These are phyloP conservation scores for Oropetium thomaeum DNA, from an alignment of 176 grass and related monocot genomes.

Conservation along the genomic window DNA sequence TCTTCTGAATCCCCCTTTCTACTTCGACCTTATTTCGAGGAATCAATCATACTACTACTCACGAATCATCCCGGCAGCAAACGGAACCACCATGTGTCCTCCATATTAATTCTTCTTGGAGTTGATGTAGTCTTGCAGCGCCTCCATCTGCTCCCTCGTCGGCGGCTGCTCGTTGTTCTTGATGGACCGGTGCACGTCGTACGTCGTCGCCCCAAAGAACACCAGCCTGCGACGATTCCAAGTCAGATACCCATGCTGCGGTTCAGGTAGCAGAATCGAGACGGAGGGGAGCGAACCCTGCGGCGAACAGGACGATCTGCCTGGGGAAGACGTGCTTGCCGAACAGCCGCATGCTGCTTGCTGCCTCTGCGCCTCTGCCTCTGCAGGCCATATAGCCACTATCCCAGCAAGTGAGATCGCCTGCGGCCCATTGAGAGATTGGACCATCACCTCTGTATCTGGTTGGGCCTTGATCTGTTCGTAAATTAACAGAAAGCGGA, in stretches of 20 bases:
- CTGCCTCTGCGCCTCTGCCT: background rate
- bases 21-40: background rate
- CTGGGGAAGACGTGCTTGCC: conserved; percentile 65
- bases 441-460: no score
- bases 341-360: conserved; percentile 43
- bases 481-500: background rate
- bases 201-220: conserved; percentile 75
- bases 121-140: conserved; percentile 58
- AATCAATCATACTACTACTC: background rate
- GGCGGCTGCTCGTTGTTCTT: conserved; percentile 68
- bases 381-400: background rate
- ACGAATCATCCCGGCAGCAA: background rate
- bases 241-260: background rate
- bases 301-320: conserved; percentile 48
- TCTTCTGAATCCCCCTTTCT: background rate
- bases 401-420: background rate
- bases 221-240: conserved; percentile 34
- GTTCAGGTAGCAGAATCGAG: background rate
- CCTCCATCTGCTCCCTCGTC: conserved; percentile 69
- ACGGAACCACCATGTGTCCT: background rate
- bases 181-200: conserved; percentile 92
- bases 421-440: background rate
- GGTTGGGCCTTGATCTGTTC: background rate
- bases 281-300: conserved; percentile 21
- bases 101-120: conserved; percentile 52